Evolutionary conservation across 2,329 filamentous ascomycete genomes (phyloP).

Genomic region (Talaromyces islandicus): DNA sequence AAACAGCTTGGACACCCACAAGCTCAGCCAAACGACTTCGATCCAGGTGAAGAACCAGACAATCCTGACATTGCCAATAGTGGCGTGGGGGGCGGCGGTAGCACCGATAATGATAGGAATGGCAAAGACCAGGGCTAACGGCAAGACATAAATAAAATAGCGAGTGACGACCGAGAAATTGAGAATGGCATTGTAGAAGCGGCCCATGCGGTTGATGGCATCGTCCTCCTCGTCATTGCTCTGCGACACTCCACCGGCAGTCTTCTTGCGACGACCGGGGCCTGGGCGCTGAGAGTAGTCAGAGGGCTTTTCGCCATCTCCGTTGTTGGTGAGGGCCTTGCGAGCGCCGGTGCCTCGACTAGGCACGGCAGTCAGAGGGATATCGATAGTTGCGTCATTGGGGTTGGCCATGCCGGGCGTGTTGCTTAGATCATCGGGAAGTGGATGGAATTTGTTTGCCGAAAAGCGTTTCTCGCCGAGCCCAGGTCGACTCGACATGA

Average conservation of each 20-base stretch:
- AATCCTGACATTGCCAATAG: slow-evolving; percentile 51
- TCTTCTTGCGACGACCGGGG: slow-evolving; percentile 29
- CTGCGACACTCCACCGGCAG: slow-evolving; percentile 23
- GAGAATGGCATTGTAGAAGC: slow-evolving; percentile 55
- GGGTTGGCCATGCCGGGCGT: slow-evolving; percentile 39
- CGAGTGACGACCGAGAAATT: slow-evolving; percentile 59
- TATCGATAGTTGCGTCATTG: slow-evolving; percentile 54
- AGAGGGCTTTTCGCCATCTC: slow-evolving; percentile 24
- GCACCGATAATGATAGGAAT: slow-evolving; percentile 60
- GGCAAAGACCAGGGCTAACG: slow-evolving; percentile 52
- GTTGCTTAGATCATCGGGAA: slow-evolving; percentile 23
- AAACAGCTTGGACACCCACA: slow-evolving; percentile 58
- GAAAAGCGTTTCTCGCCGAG: slow-evolving; percentile 38
- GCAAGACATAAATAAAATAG: slow-evolving; percentile 58
- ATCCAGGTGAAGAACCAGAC: slow-evolving; percentile 61
- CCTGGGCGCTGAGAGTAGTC: slow-evolving; percentile 9
- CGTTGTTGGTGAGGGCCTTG: slow-evolving; percentile 26
- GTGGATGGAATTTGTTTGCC: slow-evolving; percentile 39
- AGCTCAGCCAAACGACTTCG: slow-evolving; percentile 57
- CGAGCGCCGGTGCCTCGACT: slow-evolving; percentile 42
- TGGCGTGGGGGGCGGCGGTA: slow-evolving; percentile 41
- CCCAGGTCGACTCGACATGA: slow-evolving; percentile 31
- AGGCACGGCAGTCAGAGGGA: slow-evolving; percentile 53
- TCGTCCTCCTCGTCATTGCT: slow-evolving; percentile 49
- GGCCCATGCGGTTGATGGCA: slow-evolving; percentile 55